Conservation (phyloP, 2,329 filamentous ascomycete species). For the Aspergillus versicolor region DNA sequence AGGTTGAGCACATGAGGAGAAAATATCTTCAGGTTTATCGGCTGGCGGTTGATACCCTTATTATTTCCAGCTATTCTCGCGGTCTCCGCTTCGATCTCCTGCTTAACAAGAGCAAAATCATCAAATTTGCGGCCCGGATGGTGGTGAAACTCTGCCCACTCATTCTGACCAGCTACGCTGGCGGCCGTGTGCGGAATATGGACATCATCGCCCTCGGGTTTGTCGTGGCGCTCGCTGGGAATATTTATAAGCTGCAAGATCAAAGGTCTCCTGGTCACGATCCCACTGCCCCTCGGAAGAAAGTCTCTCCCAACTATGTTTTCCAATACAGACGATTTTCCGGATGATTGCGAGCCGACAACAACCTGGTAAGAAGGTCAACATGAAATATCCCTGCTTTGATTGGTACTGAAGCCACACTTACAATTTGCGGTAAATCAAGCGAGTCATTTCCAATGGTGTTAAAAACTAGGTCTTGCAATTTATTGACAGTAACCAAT, state of each 20-base stretch:
- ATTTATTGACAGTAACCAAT: slow-evolving; percentile 92
- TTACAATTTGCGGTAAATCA: slow-evolving; percentile 95
- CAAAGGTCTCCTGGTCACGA: slow-evolving; percentile 89
- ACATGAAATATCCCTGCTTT: not conserved
- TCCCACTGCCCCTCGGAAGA: slow-evolving; percentile 90
- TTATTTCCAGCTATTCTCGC: slow-evolving; percentile 92
- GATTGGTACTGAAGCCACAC: slow-evolving; percentile 29
- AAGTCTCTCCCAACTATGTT: slow-evolving; percentile 99
- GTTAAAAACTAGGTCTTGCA: slow-evolving; percentile 98
- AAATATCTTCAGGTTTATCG: slow-evolving; percentile 98
- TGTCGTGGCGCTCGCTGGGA: slow-evolving; percentile 69
- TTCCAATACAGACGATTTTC: slow-evolving; percentile 97
- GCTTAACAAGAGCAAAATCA: slow-evolving; percentile 89
- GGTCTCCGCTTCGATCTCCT: slow-evolving; percentile 97
- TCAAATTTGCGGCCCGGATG: slow-evolving; percentile 85
- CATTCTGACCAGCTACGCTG: slow-evolving; percentile 64
- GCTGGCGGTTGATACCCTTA: slow-evolving; percentile 96
- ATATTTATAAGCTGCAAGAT: slow-evolving; percentile 99
- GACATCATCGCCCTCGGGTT: slow-evolving; percentile 62
- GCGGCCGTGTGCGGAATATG: slow-evolving; percentile 75
- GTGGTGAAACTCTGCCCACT: slow-evolving; percentile 97
- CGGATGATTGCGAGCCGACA: slow-evolving; percentile 95
- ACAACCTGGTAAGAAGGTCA: slow-evolving; percentile 67
- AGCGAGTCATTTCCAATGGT: slow-evolving; percentile 98
- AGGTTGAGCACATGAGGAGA: slow-evolving; percentile 95